phyloP scores from a whole-genome alignment of 225 moss, liverwort and hornwort species.

The Lunularia cruciata region DNA sequence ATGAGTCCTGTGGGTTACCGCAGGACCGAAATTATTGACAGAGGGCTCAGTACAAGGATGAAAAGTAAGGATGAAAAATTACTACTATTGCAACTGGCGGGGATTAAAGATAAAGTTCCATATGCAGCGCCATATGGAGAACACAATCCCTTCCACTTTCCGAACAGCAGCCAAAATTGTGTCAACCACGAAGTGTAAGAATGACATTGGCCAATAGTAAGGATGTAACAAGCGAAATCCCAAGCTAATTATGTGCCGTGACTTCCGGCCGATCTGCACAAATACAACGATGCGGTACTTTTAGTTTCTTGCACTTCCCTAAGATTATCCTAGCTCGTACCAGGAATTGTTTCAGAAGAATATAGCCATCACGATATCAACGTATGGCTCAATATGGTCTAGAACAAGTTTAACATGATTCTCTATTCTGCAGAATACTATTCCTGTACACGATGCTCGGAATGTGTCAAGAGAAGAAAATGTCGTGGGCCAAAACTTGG shows the following conservation, averaged over 20 bases:
- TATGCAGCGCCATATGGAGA: conserved; percentile 21
- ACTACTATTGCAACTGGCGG: background rate
- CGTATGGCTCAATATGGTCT: too few species aligned
- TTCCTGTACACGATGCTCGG: too few species aligned
- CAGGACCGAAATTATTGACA: too few species aligned
- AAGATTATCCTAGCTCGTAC: too few species aligned
- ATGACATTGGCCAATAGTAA: conserved; percentile 90
- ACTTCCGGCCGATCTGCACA: conserved; percentile 76
- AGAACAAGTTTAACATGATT: too few species aligned
- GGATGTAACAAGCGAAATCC: conserved; percentile 90
- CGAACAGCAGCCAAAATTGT: conserved; percentile 36
- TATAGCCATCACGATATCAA: too few species aligned
- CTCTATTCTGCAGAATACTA: too few species aligned
- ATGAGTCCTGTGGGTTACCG: too few species aligned
- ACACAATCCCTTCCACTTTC: conserved; percentile 18
- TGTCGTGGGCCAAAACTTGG: too few species aligned
- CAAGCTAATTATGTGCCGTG: conserved; percentile 81
- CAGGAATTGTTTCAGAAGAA: too few species aligned
- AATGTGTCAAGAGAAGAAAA: too few species aligned
- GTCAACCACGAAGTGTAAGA: conserved; percentile 61
- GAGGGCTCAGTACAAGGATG: too few species aligned
- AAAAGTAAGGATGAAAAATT: background rate
- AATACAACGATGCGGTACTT: background rate
- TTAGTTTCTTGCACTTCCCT: conserved; percentile 1
- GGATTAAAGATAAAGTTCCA: conserved; percentile 26